Percentiles rank a stretch among this genome's conserved stretches.
Conservation (phyloP, 169 alveolate genomes). For the Babesia ovata region DNA sequence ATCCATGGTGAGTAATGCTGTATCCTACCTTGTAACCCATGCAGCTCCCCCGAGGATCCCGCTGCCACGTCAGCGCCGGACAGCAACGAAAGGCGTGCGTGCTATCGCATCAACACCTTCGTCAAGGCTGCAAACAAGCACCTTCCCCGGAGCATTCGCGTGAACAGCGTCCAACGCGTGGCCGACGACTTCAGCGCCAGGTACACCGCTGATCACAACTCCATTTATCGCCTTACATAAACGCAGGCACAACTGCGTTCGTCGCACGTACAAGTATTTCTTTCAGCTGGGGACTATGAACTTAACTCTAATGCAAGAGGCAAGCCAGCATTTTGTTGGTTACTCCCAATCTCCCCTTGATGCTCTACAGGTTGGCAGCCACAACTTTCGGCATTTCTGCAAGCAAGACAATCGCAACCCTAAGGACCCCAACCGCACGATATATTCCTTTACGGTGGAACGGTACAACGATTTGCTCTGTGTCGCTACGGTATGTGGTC, state of each 20-base stretch:
- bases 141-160: conserved; percentile 19
- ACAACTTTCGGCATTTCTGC: conserved; percentile 36
- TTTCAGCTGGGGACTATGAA: conserved; percentile 26
- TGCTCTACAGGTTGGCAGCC: conserved; percentile 17
- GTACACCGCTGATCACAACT: not conserved
- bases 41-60: conserved; percentile 22
- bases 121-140: conserved; percentile 28
- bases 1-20: conserved; percentile 37
- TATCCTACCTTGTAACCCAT: not conserved
- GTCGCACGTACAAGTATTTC: conserved; percentile 28
- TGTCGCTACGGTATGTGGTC: conserved; percentile 29
- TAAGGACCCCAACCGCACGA: conserved; percentile 16
- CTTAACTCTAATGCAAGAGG: conserved; percentile 18
- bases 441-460: conserved; percentile 18
- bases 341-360: not conserved
- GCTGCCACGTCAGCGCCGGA: not conserved
- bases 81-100: not conserved
- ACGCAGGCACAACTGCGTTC: conserved; percentile 5
- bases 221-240: not conserved
- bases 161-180: conserved; percentile 7
- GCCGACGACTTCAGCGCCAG: conserved; percentile 33
- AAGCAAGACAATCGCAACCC: conserved; percentile 41
- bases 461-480: conserved; percentile 19
- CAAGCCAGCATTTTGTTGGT: conserved; percentile 23
- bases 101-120: conserved; percentile 35